Evolutionary conservation across 495 filamentous ascomycete genomes (phyloP).

Genomic region (Wilcoxina mikolae): DNA sequence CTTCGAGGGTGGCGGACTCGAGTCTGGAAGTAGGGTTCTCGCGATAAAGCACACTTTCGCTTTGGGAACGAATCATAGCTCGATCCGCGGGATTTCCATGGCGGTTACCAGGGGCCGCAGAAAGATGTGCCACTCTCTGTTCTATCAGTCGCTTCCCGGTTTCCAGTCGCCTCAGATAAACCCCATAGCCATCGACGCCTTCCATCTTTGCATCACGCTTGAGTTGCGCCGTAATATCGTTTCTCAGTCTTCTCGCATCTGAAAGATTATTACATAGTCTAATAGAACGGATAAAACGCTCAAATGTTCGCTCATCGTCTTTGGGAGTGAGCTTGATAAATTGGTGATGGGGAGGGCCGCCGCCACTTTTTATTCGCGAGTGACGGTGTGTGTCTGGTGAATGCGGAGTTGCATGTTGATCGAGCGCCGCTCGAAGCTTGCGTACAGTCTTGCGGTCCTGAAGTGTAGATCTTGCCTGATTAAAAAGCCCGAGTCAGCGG

Average conservation of each 20-base stretch:
- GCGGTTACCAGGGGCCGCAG: conserved; percentile 35
- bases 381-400: background rate
- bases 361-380: background rate
- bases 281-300: conserved; percentile 83
- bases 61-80: conserved; percentile 14
- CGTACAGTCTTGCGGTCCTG: conserved; percentile 93
- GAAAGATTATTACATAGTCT: conserved; percentile 81
- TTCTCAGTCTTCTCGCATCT: conserved; percentile 80
- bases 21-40: conserved; percentile 39
- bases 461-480: conserved; percentile 60
- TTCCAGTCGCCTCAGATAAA: conserved; percentile 76
- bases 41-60: conserved; percentile 24
- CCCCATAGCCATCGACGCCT: conserved; percentile 50
- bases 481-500: background rate
- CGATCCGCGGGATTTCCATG: background rate
- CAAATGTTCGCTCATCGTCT: conserved; percentile 84
- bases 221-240: conserved; percentile 81
- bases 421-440: conserved; percentile 81
- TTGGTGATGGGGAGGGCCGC: conserved; percentile 9
- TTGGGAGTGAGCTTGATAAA: conserved; percentile 35
- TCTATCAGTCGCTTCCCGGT: conserved; percentile 83
- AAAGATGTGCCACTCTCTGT: conserved; percentile 70
- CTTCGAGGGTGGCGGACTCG: conserved; percentile 57
- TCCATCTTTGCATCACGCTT: conserved; percentile 69
- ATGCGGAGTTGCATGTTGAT: conserved; percentile 76